These are phyloP conservation scores for Nannizziopsis barbatae DNA, from an alignment of 2,329 filamentous ascomycete species.

Conservation along the genomic window DNA sequence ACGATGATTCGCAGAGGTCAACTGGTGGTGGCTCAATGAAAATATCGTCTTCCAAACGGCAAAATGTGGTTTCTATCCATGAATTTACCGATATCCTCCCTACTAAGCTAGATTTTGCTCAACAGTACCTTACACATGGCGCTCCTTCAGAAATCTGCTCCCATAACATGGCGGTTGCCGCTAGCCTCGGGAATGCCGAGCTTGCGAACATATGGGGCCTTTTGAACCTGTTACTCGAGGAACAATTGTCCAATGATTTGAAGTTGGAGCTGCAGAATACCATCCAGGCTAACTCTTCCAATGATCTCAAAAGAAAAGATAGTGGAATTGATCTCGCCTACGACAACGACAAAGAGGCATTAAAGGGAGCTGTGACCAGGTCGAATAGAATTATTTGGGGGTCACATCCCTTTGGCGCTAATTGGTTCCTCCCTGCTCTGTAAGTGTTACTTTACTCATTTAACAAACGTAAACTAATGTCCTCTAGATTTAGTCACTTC, in stretches of 20 bases:
- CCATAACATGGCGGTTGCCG: constrained; percentile 70
- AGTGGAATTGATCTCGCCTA: constrained; percentile 26
- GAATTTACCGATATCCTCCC: constrained; percentile 61
- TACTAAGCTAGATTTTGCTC: constrained; percentile 63
- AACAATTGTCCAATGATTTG: constrained; percentile 56
- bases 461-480: not conserved
- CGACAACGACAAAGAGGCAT: constrained; percentile 14
- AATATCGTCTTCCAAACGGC: constrained; percentile 36
- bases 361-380: not conserved
- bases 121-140: constrained; percentile 73
- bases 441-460: constrained; percentile 11
- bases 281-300: constrained; percentile 53
- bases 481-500: constrained; percentile 44
- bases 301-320: constrained; percentile 33
- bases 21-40: constrained; percentile 46
- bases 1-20: constrained; percentile 39
- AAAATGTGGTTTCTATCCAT: constrained; percentile 64
- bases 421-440: constrained; percentile 47
- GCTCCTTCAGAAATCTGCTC: constrained; percentile 69
- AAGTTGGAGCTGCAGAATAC: constrained; percentile 47
- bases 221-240: constrained; percentile 62
- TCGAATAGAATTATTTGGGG: constrained; percentile 43
- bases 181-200: constrained; percentile 57
- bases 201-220: constrained; percentile 76
- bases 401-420: constrained; percentile 44